Percentiles rank a stretch among this genome's conserved stretches.
These are phyloP conservation scores for Dipodascopsis uninucleata DNA, from an alignment of 805 yeast genomes.

Conservation along the genomic window DNA sequence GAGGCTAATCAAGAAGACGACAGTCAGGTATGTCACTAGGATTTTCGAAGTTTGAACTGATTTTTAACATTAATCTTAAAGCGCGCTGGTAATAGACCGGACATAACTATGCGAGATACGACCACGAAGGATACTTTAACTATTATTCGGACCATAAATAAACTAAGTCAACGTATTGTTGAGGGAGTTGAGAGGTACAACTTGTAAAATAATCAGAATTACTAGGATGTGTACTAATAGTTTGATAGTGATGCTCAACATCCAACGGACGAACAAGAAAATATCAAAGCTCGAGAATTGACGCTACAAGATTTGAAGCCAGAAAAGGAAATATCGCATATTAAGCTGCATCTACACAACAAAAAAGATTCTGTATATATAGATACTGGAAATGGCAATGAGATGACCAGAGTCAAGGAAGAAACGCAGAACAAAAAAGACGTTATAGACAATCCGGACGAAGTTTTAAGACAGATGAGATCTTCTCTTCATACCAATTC, in stretches of 20 bases:
- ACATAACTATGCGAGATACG: slow-evolving; percentile 76
- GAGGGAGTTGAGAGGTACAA: slow-evolving; percentile 24
- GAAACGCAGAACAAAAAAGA: not conserved
- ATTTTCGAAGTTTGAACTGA: not conserved
- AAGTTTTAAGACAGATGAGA: not conserved
- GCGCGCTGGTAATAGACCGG: slow-evolving; percentile 71
- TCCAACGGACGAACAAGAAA: slow-evolving; percentile 31
- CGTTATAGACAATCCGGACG: not conserved
- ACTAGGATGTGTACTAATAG: slow-evolving; percentile 2
- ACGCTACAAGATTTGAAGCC: slow-evolving; percentile 19
- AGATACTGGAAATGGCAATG: not conserved
- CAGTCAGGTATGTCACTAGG: slow-evolving; percentile 16
- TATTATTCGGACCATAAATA: slow-evolving; percentile 82
- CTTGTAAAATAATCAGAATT: slow-evolving; percentile 37
- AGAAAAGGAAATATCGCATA: slow-evolving; percentile 3
- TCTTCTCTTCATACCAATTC: slow-evolving; percentile 7
- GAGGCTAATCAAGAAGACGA: slow-evolving; percentile 72
- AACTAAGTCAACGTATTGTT: slow-evolving; percentile 78
- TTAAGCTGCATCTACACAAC: slow-evolving; percentile 25
- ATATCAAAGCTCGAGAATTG: slow-evolving; percentile 14
- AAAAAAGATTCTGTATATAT: slow-evolving; percentile 2
- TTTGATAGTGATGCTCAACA: slow-evolving; percentile 20
- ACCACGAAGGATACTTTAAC: slow-evolving; percentile 65
- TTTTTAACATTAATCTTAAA: not conserved
- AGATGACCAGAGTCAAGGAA: not conserved